These are phyloP conservation scores for Diaporthe helianthi DNA, from an alignment of 2,329 filamentous ascomycete species.

Conservation along the genomic window DNA sequence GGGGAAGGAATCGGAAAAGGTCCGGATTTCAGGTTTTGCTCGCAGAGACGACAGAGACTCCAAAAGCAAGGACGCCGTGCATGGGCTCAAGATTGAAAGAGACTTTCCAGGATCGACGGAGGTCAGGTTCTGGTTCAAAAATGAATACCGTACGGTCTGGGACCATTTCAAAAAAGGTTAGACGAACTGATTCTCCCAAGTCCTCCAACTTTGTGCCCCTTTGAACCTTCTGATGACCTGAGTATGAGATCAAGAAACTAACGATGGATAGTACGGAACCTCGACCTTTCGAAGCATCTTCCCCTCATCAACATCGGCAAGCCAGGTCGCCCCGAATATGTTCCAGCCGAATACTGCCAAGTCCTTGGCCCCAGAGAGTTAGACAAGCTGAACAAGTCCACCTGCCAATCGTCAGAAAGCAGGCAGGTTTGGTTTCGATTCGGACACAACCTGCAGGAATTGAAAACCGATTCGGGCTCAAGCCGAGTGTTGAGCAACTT, in stretches of 20 bases:
- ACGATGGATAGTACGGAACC: neutral
- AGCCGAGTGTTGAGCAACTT: constrained; percentile 51
- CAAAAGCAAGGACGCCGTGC: neutral
- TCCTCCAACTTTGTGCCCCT: neutral
- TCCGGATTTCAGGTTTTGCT: neutral
- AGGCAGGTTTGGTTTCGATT: constrained; percentile 70
- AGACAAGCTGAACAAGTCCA: constrained; percentile 75
- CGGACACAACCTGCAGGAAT: neutral
- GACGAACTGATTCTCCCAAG: neutral
- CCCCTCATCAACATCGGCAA: constrained; percentile 74
- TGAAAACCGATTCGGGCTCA: neutral
- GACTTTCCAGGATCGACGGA: neutral
- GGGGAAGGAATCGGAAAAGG: no score
- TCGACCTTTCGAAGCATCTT: constrained; percentile 43
- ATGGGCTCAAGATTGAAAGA: neutral
- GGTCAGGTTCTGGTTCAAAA: neutral
- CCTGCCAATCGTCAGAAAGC: constrained; percentile 68
- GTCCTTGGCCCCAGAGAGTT: no score
- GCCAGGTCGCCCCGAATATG: constrained; percentile 62
- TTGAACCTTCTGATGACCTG: neutral
- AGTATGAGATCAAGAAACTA: neutral
- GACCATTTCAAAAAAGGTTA: neutral
- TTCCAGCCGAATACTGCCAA: constrained; percentile 70
- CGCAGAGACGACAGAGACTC: neutral
- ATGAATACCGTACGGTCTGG: neutral